These are phyloP conservation scores for Pholiota microspora DNA, from an alignment of 768 basidiomycete species.

Conservation along the genomic window DNA sequence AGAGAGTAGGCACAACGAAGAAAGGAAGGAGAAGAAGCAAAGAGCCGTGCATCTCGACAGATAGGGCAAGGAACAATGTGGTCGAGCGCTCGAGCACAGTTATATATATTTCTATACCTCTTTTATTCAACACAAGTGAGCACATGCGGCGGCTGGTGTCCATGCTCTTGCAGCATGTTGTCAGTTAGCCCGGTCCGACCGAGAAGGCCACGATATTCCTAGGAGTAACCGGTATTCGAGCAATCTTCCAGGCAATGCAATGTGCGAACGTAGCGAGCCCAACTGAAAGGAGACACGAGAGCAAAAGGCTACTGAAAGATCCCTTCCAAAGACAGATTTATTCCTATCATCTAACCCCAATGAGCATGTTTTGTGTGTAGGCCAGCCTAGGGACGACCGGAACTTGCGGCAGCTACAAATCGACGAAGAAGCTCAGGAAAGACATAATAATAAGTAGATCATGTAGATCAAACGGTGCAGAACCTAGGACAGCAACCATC, in stretches of 20 bases:
- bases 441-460: too few species aligned
- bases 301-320: background rate
- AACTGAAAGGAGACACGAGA: background rate
- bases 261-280: background rate
- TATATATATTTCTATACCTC: background rate
- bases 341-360: background rate
- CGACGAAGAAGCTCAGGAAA: too few species aligned
- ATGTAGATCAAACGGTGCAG: background rate
- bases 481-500: background rate
- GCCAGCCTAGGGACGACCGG: too few species aligned
- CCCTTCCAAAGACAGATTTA: background rate
- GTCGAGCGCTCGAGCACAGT: background rate
- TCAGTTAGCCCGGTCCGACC: background rate
- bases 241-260: background rate
- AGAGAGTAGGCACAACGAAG: slow-evolving; percentile 23
- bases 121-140: background rate
- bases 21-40: background rate
- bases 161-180: background rate
- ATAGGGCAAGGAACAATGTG: background rate
- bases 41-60: background rate
- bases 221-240: background rate
- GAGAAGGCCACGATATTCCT: background rate
- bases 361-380: background rate
- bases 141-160: background rate
- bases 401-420: too few species aligned